Conservation (phyloP, 2,329 filamentous ascomycete genomes). For the Exophiala bonariae region DNA sequence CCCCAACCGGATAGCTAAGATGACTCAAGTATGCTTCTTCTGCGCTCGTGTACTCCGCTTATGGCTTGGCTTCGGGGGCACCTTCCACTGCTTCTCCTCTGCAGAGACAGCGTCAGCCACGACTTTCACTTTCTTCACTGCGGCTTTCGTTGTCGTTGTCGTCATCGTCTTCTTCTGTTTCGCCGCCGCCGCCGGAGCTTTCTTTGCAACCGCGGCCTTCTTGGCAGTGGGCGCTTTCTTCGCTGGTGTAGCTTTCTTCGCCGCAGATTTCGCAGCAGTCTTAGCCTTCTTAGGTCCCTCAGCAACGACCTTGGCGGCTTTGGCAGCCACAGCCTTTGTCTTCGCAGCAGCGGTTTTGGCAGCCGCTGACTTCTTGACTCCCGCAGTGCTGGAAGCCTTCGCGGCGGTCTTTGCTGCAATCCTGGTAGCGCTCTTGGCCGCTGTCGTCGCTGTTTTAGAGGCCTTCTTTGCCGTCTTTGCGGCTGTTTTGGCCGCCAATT, state of each 20-base stretch:
- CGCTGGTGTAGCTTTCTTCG: background rate
- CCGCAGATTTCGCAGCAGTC: background rate
- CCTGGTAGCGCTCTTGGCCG: background rate
- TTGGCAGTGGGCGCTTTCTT: background rate
- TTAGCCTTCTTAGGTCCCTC: background rate
- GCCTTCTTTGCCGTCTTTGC: background rate
- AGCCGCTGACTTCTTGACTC: conserved; percentile 1
- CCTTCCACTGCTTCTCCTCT: no score
- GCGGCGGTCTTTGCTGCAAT: background rate
- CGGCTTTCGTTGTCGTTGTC: conserved; percentile 1
- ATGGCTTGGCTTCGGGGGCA: background rate
- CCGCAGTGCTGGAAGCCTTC: background rate
- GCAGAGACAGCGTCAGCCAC: no score
- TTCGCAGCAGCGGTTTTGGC: background rate
- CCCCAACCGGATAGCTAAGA: background rate
- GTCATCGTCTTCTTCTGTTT: background rate
- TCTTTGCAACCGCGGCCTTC: background rate
- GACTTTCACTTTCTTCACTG: background rate
- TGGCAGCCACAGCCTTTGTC: conserved; percentile 3
- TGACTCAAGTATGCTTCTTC: background rate
- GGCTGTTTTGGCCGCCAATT: background rate
- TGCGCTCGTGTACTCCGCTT: no score
- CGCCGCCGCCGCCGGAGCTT: background rate
- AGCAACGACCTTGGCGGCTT: background rate
- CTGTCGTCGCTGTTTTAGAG: background rate